These are phyloP conservation scores for Pichia paraexigua DNA, from an alignment of 805 yeast species.

Conservation along the genomic window DNA sequence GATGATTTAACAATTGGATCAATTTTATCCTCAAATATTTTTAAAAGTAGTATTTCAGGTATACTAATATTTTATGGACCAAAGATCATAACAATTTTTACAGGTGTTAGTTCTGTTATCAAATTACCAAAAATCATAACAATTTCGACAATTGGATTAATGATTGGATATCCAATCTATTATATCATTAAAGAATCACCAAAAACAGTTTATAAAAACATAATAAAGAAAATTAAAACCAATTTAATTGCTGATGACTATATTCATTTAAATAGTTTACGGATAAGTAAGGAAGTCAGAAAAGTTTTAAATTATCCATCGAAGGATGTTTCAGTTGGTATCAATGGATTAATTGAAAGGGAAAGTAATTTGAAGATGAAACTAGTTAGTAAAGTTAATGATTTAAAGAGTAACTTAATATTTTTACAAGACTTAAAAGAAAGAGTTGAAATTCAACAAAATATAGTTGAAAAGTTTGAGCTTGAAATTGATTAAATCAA, in stretches of 20 bases:
- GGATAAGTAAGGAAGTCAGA: constrained; percentile 77
- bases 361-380: constrained; percentile 50
- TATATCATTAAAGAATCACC: constrained; percentile 79
- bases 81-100: constrained; percentile 22
- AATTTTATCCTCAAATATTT: constrained; percentile 16
- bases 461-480: constrained; percentile 10
- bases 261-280: constrained; percentile 64
- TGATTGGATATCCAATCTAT: constrained; percentile 30
- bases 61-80: constrained; percentile 23
- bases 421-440: constrained; percentile 42
- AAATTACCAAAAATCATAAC: constrained; percentile 28
- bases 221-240: constrained; percentile 59
- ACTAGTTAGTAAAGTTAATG: constrained; percentile 41
- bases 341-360: constrained; percentile 59
- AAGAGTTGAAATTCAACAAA: constrained; percentile 18
- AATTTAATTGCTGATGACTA: constrained; percentile 67
- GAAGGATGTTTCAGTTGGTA: constrained; percentile 65
- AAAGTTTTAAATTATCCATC: constrained; percentile 76
- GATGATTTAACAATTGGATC: constrained; percentile 21
- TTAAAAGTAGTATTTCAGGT: constrained; percentile 25
- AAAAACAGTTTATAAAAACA: constrained; percentile 76
- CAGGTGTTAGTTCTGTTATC: constrained; percentile 26
- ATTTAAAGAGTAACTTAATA: constrained; percentile 46
- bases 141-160: constrained; percentile 20
- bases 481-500: constrained; percentile 8